Percentiles rank a stretch among this genome's conserved stretches.
These are phyloP conservation scores for Rhododendron mucronatum DNA, from an alignment of 148 eudicot genomes.

Conservation along the genomic window DNA sequence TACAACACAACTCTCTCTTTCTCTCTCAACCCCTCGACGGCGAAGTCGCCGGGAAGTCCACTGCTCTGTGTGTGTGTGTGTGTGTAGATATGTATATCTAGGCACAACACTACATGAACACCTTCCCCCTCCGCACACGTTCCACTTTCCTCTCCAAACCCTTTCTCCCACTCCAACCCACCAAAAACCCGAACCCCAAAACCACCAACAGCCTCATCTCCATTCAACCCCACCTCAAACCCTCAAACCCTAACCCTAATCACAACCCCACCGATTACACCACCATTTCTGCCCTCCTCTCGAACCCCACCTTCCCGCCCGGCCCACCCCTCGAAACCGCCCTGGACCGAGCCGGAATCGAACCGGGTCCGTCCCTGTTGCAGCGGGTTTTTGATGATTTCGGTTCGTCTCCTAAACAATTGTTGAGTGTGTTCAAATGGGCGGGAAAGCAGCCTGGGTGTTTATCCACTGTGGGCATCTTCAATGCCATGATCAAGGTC, in stretches of 20 bases:
- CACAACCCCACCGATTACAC: constrained; percentile 23
- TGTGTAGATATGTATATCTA: too few relatives aligned
- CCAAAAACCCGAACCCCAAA: constrained; percentile 21
- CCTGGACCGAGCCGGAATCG: constrained; percentile 26
- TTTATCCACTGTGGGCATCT: constrained; percentile 20
- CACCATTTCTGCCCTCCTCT: constrained; percentile 35
- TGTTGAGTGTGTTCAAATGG: constrained; percentile 55
- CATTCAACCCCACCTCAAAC: constrained; percentile 5
- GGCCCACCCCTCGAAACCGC: constrained; percentile 42
- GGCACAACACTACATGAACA: constrained; percentile 1
- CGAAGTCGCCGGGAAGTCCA: too few relatives aligned
- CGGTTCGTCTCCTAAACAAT: constrained; percentile 47
- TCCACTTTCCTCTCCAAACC: constrained; percentile 23
- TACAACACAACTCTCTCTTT: too few relatives aligned
- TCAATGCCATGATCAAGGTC: constrained; percentile 57
- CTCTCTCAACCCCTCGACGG: too few relatives aligned
- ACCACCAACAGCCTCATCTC: constrained; percentile 12
- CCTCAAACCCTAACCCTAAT: constrained; percentile 22
- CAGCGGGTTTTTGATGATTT: constrained; percentile 35
- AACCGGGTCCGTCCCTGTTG: constrained; percentile 29
- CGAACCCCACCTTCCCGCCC: constrained; percentile 24
- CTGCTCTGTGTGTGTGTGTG: too few relatives aligned
- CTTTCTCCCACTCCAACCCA: constrained; percentile 11
- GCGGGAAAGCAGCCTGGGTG: constrained; percentile 46
- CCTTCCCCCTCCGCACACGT: constrained; percentile 10